Base-by-base conservation (phyloP, 345 rosid species). In the Limnanthes douglasii region DNA sequence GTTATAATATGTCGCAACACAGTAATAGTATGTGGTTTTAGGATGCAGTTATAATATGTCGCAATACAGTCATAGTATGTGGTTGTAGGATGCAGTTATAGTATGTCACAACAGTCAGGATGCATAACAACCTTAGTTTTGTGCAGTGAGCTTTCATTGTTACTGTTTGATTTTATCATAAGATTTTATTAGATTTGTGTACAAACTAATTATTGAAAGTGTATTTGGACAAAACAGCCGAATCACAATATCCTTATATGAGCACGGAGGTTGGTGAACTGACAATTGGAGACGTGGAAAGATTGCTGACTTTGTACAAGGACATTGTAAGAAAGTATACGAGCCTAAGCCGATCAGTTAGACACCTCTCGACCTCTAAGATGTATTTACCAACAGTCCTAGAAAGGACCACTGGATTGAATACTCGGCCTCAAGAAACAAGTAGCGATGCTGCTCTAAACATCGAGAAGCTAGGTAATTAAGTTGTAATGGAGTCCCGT, bases 241-340 rank as follows among this genome's bases (percentile, higher is more conserved):
- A 59, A 26, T 44, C 28, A 10, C 37, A 40, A 25, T 71, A 62
- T 41, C 73, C 77, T 14, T 72, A 42, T 29, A 61, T 73, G 75
- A n/a, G n/a, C n/a, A n/a, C n/a, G n/a, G 8, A 2, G 37, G 62
- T 64, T 23, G 57, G 74, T 11, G 67, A 68, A 20, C 43, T 62
- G 45, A 66, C 62, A 2, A 46, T 61, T 11, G 58, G 50, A 37
- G 77, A 71, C 42, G 83, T 62, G 16, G 67, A 66, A 32, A 74
- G 37, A 39, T 42, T 74, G 58, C 53, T 65, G 18, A 45, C 38
- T 32, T 19, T 75, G 32, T 68, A 69, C 70, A 74, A 81, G 57
- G 73, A 64, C 34, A 64, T 65, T 23, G 78, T 70, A 18, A 43
- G 46, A 8, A 75, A 60, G 52, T 65, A 65, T 28, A 52, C 59